Percentiles rank a stretch among this genome's conserved stretches.
Conservation (phyloP, 352 stramenopile species). For the Phytophthora pini region DNA sequence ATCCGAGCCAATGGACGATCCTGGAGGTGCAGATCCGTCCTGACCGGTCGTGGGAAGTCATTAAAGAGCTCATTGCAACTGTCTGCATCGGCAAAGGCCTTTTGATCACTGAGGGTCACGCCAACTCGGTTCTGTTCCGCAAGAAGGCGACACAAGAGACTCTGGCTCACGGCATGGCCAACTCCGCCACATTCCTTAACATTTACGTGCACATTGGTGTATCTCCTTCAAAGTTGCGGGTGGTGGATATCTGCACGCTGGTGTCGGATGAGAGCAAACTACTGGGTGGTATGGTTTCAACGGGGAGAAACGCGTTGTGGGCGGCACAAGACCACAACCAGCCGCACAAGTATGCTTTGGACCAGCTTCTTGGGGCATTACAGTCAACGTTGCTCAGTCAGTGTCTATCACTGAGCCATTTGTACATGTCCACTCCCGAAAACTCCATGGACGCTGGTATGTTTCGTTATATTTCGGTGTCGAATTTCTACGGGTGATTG, state of each 20-base stretch:
- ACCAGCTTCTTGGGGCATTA: constrained; percentile 72
- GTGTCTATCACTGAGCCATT: constrained; percentile 67
- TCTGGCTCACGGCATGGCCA: constrained; percentile 70
- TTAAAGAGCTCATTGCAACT: constrained; percentile 82
- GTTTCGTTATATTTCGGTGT: background rate
- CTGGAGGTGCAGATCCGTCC: constrained; percentile 74
- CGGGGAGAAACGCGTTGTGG: constrained; percentile 44
- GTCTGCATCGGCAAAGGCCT: constrained; percentile 82
- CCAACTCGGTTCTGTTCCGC: constrained; percentile 72
- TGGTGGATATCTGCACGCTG: constrained; percentile 71
- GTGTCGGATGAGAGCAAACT: constrained; percentile 74
- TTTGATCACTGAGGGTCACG: constrained; percentile 59
- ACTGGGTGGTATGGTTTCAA: constrained; percentile 59
- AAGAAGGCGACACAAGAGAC: constrained; percentile 69
- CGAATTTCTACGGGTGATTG: background rate
- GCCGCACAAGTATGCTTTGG: constrained; percentile 58
- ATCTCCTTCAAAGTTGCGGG: constrained; percentile 77
- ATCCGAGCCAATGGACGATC: constrained; percentile 72
- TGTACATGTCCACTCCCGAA: constrained; percentile 82
- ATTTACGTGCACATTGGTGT: constrained; percentile 78
- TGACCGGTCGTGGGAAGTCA: constrained; percentile 73
- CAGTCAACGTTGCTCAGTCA: constrained; percentile 76
- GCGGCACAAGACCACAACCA: constrained; percentile 45
- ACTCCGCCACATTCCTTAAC: constrained; percentile 75
- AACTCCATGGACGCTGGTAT: constrained; percentile 69